Evolutionary conservation across 1,139 yeast genomes (phyloP), one percentile per base, ranked within the genome.

Genomic region (Hemisphaericaspora xylanilytica): DNA sequence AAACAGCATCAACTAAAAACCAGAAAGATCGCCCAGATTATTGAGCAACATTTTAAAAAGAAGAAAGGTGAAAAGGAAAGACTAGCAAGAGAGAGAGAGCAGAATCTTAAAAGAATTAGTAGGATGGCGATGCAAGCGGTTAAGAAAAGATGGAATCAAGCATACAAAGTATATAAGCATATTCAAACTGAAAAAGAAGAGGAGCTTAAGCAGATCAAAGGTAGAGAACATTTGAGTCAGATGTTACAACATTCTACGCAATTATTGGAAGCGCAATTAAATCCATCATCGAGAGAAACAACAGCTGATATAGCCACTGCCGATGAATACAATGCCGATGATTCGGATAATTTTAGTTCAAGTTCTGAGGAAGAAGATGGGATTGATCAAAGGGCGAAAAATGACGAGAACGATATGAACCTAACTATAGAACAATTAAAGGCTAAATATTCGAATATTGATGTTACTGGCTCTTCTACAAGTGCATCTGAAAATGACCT

Each of bases 211-310:
- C 69, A 80, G 56, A 72, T 76, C 9, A 82, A 83, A 56, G 97
- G 97, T 27, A 85, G 92, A 56, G 85, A 86, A 49, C 96, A 90
- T 56, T 71, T 92, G 45, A 82, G 89, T 46, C 85, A 87, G 56
- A 90, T 92, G 75, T 67, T 92, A 45, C 95, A 90, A 51, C 95
- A 90, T 52, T 88, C 96, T 21, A 88, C 96, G 0, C 92, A 86
- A 55, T 73, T 92, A 35, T 69, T 92, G 28, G 97, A 89, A 48
- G 95, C 96, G 0, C 95, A 92, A 48, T 63, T 85, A 38, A 74
- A 76, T 31, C 61, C 65, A 28, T 61, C 68, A 10, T 57, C 66
- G 3, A 48, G 56, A 15, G 61, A 54, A 37, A 52, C 48, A 3
- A 52, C 53, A 13, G 57, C 50, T 1, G 53, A 48, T 9, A 44